Evolutionary conservation across 1,284 basidiomycete genomes (phyloP).

Genomic region (Sanghuangporus sanghuang): DNA sequence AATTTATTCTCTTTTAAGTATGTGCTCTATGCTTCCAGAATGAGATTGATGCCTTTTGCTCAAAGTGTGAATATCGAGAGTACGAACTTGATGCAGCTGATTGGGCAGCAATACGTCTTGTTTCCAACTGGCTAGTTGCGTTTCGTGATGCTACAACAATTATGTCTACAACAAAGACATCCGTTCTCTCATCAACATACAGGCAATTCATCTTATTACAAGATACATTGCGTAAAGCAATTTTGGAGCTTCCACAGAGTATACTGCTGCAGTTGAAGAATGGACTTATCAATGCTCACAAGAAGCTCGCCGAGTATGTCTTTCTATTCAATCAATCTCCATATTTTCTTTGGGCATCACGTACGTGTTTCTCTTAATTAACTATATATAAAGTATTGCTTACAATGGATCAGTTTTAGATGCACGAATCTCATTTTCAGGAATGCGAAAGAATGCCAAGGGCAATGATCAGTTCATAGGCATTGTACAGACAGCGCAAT

Average conservation of each 20-base stretch:
- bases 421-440: conserved; percentile 14
- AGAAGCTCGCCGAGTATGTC: conserved; percentile 21
- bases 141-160: conserved; percentile 25
- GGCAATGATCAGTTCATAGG: conserved; percentile 2
- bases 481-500: conserved; percentile 1
- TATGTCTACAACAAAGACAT: conserved; percentile 26
- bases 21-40: background rate
- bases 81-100: conserved; percentile 21
- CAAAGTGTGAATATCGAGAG: conserved; percentile 15
- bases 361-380: conserved; percentile 14
- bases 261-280: conserved; percentile 4
- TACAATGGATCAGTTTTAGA: conserved; percentile 12
- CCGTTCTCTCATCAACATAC: conserved; percentile 21
- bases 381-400: conserved; percentile 1
- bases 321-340: conserved; percentile 18
- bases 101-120: conserved; percentile 22
- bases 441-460: conserved; percentile 4
- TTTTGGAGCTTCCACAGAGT: conserved; percentile 14
- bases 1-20: background rate
- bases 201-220: conserved; percentile 22
- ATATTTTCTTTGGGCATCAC: conserved; percentile 21
- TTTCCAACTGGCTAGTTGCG: conserved; percentile 22
- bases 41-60: conserved; percentile 1
- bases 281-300: conserved; percentile 18
- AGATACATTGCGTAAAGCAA: conserved; percentile 13